Conservation (phyloP, 306 rosid species). For the Cicer arietinum region DNA sequence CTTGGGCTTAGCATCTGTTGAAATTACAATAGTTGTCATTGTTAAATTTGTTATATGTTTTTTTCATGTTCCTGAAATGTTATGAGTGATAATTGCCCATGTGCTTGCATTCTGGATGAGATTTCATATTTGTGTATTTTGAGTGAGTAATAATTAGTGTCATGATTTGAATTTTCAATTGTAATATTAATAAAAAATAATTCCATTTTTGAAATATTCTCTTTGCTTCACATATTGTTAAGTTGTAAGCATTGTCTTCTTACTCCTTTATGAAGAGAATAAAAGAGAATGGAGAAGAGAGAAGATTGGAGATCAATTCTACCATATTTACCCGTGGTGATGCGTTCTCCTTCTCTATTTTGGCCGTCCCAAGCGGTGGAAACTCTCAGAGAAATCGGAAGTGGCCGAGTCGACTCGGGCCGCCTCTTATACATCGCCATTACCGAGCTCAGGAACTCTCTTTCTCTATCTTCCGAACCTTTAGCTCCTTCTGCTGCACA, state of each 20-base stretch:
- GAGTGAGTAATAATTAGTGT: background rate
- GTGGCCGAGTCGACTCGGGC: slow-evolving; percentile 63
- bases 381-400: slow-evolving; percentile 56
- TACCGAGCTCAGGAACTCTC: slow-evolving; percentile 61
- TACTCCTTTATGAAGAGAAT: background rate
- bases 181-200: background rate
- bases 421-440: slow-evolving; percentile 58
- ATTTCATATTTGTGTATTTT: background rate
- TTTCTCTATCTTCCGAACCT: slow-evolving; percentile 56
- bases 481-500: slow-evolving; percentile 54
- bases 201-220: slow-evolving; percentile 7
- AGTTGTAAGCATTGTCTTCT: background rate
- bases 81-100: background rate
- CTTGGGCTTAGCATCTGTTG: background rate
- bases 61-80: background rate
- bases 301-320: slow-evolving; percentile 73
- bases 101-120: background rate
- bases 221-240: background rate
- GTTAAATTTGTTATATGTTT: background rate
- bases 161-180: background rate
- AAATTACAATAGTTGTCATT: background rate
- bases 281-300: slow-evolving; percentile 59
- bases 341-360: slow-evolving; percentile 60
- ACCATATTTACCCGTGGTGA: slow-evolving; percentile 63
- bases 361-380: slow-evolving; percentile 83